These are phyloP conservation scores for Microstegium vimineum DNA, from an alignment of 176 grass and related monocot species.

Conservation along the genomic window DNA sequence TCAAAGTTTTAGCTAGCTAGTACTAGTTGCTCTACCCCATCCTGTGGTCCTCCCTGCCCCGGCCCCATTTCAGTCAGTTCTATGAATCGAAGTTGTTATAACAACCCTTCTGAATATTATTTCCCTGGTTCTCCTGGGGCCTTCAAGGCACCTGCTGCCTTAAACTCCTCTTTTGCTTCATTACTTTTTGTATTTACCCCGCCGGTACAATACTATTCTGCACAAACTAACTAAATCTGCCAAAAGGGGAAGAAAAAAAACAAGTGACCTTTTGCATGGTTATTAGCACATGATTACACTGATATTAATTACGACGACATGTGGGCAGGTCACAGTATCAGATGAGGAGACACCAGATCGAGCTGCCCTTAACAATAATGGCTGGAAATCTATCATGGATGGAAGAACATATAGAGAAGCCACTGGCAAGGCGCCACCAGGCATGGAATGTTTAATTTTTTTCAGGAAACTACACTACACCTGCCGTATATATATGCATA, in stretches of 20 bases:
- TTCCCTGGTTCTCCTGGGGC: background rate
- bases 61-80: background rate
- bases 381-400: constrained; percentile 99
- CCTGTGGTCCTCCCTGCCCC: background rate
- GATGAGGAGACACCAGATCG: constrained; percentile 50
- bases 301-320: background rate
- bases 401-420: constrained; percentile 77
- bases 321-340: constrained; percentile 53
- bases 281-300: background rate
- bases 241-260: background rate
- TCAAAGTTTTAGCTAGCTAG: background rate
- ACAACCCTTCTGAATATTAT: background rate
- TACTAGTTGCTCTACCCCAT: background rate
- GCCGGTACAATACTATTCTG: background rate
- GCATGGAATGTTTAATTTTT: no score
- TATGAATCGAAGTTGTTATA: background rate
- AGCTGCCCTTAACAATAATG: constrained; percentile 45
- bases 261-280: background rate
- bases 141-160: background rate
- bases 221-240: background rate
- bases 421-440: constrained; percentile 74
- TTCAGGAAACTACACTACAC: constrained; percentile 75
- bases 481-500: constrained; percentile 13
- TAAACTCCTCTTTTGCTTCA: background rate
- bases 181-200: background rate